phyloP scores from a whole-genome alignment of 805 yeast genomes.

The Torulaspora gathmanii region DNA sequence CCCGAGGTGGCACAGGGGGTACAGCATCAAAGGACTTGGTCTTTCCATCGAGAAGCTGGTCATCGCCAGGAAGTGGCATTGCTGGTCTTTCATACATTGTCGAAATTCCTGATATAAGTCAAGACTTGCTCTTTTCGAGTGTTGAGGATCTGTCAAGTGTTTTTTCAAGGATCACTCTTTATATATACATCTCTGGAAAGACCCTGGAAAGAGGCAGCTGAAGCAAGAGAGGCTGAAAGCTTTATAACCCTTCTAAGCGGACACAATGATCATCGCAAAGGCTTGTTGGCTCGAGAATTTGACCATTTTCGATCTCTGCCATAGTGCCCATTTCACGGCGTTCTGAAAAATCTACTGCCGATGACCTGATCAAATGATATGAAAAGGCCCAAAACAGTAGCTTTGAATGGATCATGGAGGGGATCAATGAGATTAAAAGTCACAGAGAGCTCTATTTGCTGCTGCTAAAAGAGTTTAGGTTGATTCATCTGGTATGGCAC shows the following conservation, averaged over 20 bases:
- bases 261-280: too few relatives aligned
- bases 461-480: slow-evolving; percentile 47
- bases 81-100: slow-evolving; percentile 25
- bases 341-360: neutral
- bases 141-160: neutral
- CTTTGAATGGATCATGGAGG: neutral
- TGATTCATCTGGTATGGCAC: slow-evolving; percentile 61
- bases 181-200: too few relatives aligned
- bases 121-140: neutral
- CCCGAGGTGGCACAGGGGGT: slow-evolving; percentile 6
- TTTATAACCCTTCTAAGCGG: too few relatives aligned
- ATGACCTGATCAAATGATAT: neutral
- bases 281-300: too few relatives aligned
- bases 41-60: slow-evolving; percentile 8
- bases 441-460: slow-evolving; percentile 3
- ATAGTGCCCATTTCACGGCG: too few relatives aligned
- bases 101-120: neutral
- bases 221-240: too few relatives aligned
- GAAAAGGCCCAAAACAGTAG: neutral
- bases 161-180: neutral
- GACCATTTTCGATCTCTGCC: too few relatives aligned
- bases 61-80: slow-evolving; percentile 28
- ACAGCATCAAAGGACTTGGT: neutral
- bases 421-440: neutral
- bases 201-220: too few relatives aligned